Base-by-base conservation (phyloP, 352 stramenopile genomes). In the Phytopythium boreale region DNA sequence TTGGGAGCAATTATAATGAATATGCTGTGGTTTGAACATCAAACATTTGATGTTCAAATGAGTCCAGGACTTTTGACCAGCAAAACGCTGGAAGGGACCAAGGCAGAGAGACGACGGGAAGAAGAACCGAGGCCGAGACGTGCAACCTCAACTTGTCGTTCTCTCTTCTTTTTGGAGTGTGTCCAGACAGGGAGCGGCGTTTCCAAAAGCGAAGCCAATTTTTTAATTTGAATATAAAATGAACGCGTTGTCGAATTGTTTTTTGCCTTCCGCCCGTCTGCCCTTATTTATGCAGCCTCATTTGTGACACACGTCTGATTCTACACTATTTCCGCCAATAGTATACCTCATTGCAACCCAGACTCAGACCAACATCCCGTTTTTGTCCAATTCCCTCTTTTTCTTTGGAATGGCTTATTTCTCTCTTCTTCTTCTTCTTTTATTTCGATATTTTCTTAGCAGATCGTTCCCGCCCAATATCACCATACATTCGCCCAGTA, bases 161-260 rank as follows among this genome's bases (percentile, higher is more conserved):
- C 39, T 46, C 39, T 46, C 7, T 24, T 9, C 26, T 43, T 34
- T 34, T 34, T 34, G 29, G 29, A 34, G 29, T 34, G 29, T 34
- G 29, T 34, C 29, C 29, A 34, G 29, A 34, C 29, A 34, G 34
- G 10, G 34, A 39, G 39, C 15, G 15, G 39, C 15, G 15, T 46
- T 19, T 19, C 2, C 34, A 14, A 39, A 39, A 10, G 34, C 4
- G 34, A 39, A 39, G 39, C 12, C 39, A 46, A 46, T n/a, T 15
- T 39, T 15, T 15, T 39, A 39, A 39, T 39, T 39, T 39, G 10
- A 39, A 39, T 39, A 39, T 15, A 39, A 15, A 39, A 39, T 15
- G 11, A 39, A 39, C 34, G 39, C 19, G 41, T 49, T 68, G 59
- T 61, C 52, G 64, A 61, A 67, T 47, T 68, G 51, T 72, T 72